These are phyloP conservation scores for Ambrosiella beaveri DNA, from an alignment of 2,329 filamentous ascomycete species.

Conservation along the genomic window DNA sequence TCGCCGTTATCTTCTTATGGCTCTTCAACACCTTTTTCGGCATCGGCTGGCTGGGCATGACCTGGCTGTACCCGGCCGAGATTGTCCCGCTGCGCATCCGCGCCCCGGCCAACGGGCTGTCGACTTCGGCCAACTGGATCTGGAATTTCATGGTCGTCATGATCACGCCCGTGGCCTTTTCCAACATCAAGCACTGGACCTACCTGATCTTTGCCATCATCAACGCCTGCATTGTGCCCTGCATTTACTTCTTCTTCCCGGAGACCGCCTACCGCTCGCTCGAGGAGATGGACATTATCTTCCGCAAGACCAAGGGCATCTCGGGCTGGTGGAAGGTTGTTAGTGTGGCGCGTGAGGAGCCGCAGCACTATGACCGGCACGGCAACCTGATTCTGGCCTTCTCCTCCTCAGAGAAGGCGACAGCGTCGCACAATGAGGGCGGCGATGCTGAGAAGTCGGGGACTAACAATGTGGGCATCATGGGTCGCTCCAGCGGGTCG, in stretches of 20 bases:
- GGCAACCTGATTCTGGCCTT: conserved; percentile 37
- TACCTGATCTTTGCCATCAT: conserved; percentile 52
- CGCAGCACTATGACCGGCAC: conserved; percentile 39
- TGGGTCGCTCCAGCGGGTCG: background rate
- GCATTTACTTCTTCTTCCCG: conserved; percentile 68
- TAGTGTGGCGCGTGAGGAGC: conserved; percentile 27
- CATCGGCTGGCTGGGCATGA: conserved; percentile 24
- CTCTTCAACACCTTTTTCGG: conserved; percentile 44
- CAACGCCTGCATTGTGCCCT: conserved; percentile 22
- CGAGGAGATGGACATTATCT: conserved; percentile 26
- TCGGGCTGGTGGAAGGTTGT: conserved; percentile 22
- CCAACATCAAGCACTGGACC: conserved; percentile 39
- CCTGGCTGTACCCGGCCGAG: conserved; percentile 49
- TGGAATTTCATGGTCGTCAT: conserved; percentile 49
- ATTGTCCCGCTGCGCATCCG: conserved; percentile 51
- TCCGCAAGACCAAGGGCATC: conserved; percentile 35
- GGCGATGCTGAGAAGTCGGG: background rate
- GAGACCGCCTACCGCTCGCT: conserved; percentile 46
- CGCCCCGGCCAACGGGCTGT: conserved; percentile 40
- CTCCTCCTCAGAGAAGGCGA: conserved; percentile 25
- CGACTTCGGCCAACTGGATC: conserved; percentile 39
- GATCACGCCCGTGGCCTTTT: conserved; percentile 42
- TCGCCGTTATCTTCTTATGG: conserved; percentile 50
- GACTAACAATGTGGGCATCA: background rate
- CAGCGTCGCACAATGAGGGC: conserved; percentile 1